phyloP scores from a whole-genome alignment of 768 basidiomycete genomes.

The Panaeolus papilionaceus region DNA sequence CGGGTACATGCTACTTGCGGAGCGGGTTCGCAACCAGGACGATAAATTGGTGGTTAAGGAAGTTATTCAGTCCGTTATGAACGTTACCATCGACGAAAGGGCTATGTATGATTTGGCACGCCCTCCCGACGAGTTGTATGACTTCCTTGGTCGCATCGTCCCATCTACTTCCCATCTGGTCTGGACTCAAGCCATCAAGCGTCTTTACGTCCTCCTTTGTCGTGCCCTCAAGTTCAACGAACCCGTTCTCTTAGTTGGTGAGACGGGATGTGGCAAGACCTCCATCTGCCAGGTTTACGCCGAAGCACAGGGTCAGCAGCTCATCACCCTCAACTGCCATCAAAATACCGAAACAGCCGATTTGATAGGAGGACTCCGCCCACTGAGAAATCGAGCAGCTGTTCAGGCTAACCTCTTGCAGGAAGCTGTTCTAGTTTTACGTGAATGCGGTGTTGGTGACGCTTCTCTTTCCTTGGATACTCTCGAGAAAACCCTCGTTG shows the following conservation, averaged over 20 bases:
- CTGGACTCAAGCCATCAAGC: slow-evolving; percentile 94
- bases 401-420: slow-evolving; percentile 55
- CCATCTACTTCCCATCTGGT: slow-evolving; percentile 63
- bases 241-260: slow-evolving; percentile 94
- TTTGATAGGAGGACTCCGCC: slow-evolving; percentile 91
- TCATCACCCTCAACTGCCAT: slow-evolving; percentile 90
- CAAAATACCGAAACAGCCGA: slow-evolving; percentile 99
- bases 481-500: slow-evolving; percentile 34
- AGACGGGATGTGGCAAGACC: slow-evolving; percentile 97
- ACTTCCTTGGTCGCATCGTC: slow-evolving; percentile 62
- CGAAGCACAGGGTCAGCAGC: slow-evolving; percentile 58
- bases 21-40: slow-evolving; percentile 83
- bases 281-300: slow-evolving; percentile 94
- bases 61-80: slow-evolving; percentile 89
- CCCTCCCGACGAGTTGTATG: slow-evolving; percentile 43
- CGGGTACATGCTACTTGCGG: slow-evolving; percentile 97
- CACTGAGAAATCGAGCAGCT: slow-evolving; percentile 76
- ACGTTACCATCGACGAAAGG: slow-evolving; percentile 79
- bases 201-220: slow-evolving; percentile 83
- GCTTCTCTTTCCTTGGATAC: slow-evolving; percentile 31
- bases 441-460: slow-evolving; percentile 43
- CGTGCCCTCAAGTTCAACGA: slow-evolving; percentile 92
- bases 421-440: slow-evolving; percentile 49
- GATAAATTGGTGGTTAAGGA: slow-evolving; percentile 92
- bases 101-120: slow-evolving; percentile 67